Percentiles rank a stretch among this genome's conserved stretches.
Evolutionary conservation across 257 asterid species (phyloP).

Genomic region (Salvia hispanica): DNA sequence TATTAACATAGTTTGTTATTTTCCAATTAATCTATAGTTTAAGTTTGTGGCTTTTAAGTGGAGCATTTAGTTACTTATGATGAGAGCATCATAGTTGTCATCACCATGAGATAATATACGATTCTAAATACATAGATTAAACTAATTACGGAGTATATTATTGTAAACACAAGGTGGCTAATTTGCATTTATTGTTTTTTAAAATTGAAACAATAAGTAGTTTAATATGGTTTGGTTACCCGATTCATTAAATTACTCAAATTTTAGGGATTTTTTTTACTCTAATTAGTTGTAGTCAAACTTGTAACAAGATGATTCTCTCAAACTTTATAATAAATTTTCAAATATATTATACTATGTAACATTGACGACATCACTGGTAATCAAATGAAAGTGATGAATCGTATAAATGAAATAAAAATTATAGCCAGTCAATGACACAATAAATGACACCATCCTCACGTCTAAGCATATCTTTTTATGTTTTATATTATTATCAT

Average conservation of each 20-base stretch:
- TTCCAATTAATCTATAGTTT: too few species aligned
- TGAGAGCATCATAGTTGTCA: constrained; percentile 18
- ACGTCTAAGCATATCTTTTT: background rate
- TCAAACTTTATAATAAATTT: too few species aligned
- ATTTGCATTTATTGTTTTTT: background rate
- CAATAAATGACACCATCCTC: background rate
- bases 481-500: background rate
- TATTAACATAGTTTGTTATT: too few species aligned
- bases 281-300: background rate
- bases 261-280: background rate
- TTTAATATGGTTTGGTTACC: background rate
- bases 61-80: background rate
- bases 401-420: too few species aligned
- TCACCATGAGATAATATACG: constrained; percentile 19
- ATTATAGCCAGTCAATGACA: background rate
- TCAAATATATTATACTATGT: background rate
- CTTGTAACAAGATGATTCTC: background rate
- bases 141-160: background rate
- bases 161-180: constrained; percentile 15
- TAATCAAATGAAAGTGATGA: too few species aligned
- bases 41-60: too few species aligned
- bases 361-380: too few species aligned
- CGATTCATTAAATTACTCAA: background rate
- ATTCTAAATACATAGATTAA: background rate
- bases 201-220: background rate